phyloP scores from a whole-genome alignment of 1,284 basidiomycete species.

The Sporisorium graminicola region DNA sequence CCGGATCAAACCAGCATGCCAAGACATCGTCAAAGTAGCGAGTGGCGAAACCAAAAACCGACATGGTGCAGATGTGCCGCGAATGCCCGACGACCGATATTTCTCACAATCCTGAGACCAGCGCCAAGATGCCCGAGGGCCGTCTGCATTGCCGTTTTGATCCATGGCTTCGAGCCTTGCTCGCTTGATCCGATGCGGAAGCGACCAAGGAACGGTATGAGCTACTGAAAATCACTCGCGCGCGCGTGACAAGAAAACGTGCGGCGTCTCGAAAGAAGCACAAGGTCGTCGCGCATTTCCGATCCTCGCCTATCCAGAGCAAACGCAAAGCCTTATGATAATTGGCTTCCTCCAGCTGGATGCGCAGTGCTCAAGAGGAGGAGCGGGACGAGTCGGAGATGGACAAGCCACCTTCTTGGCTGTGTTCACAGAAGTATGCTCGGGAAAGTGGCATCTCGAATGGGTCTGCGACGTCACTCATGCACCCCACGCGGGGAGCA shows the following conservation, averaged over 20 bases:
- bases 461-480: no score
- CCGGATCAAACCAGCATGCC: not conserved
- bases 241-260: not conserved
- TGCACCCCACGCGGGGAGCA: no score
- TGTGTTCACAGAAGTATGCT: no score
- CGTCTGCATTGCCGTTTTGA: not conserved
- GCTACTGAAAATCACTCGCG: not conserved
- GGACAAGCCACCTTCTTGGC: no score
- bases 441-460: no score
- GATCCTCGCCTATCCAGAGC: constrained; percentile 27
- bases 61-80: not conserved
- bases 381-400: no score
- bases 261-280: constrained; percentile 11
- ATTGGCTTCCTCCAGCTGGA: not conserved
- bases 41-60: not conserved
- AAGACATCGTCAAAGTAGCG: not conserved
- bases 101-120: no score
- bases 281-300: constrained; percentile 37
- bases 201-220: not conserved
- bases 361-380: not conserved
- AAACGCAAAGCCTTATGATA: not conserved
- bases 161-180: not conserved
- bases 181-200: not conserved
- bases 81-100: constrained; percentile 8
- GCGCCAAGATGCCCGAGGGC: no score